Percentiles rank a stretch among this genome's conserved stretches.
Conservation (phyloP, 202 grass and related monocot genomes). For the Zoysia matrella region DNA sequence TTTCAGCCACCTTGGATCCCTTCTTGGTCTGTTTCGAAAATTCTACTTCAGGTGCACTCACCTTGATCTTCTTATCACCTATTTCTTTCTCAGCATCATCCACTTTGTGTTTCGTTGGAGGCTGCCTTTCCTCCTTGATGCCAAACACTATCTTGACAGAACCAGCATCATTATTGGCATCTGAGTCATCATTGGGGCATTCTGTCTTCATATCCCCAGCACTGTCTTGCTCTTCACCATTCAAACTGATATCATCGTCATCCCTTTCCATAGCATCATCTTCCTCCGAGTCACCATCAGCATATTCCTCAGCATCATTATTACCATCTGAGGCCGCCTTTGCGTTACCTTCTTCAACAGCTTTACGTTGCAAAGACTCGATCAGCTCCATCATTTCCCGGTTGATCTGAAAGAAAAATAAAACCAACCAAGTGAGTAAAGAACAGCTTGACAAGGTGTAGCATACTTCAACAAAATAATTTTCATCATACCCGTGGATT, state of each 20-base stretch:
- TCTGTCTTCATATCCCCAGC: conserved; percentile 10
- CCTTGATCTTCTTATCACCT: conserved; percentile 23
- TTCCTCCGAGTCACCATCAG: conserved; percentile 29
- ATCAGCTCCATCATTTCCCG: conserved; percentile 87
- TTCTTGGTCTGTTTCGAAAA: conserved; percentile 15
- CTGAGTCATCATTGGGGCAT: conserved; percentile 10
- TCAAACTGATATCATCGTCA: conserved; percentile 33
- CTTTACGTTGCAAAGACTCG: conserved; percentile 51
- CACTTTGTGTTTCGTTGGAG: conserved; percentile 29
- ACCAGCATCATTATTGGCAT: conserved; percentile 29
- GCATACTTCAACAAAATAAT: background rate
- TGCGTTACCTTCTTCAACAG: conserved; percentile 47
- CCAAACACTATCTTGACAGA: conserved; percentile 28
- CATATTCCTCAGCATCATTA: conserved; percentile 21
- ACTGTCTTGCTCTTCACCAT: conserved; percentile 35
- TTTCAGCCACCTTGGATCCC: background rate
- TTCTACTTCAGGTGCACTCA: background rate
- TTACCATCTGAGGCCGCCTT: conserved; percentile 3
- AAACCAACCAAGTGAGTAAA: background rate
- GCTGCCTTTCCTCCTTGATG: conserved; percentile 23
- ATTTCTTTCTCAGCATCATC: background rate
- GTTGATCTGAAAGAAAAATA: conserved; percentile 67
- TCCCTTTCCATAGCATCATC: conserved; percentile 39
- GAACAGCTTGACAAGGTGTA: background rate
- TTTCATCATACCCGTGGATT: conserved; percentile 67